These are phyloP conservation scores for Podospora australis DNA, from an alignment of 495 filamentous ascomycete genomes.

Conservation along the genomic window DNA sequence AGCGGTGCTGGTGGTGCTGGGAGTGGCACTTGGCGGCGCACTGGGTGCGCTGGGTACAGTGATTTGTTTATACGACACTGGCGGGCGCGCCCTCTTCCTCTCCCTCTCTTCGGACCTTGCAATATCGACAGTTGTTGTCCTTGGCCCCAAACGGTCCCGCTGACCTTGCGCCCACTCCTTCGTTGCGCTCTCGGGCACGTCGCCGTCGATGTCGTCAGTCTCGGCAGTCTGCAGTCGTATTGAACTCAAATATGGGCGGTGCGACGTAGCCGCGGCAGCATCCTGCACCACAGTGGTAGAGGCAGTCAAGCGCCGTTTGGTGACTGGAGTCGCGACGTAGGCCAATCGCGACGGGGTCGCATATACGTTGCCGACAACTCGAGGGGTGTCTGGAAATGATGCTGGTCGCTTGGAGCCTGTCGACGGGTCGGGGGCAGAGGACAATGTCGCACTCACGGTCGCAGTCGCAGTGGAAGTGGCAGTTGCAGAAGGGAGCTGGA, in stretches of 20 bases:
- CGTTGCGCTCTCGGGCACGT: conserved; percentile 11
- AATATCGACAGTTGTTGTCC: too few species aligned
- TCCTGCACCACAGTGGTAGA: conserved; percentile 10
- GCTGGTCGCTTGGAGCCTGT: conserved; percentile 31
- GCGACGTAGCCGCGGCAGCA: conserved; percentile 7
- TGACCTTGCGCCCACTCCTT: conserved; percentile 33
- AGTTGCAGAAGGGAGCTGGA: conserved; percentile 1
- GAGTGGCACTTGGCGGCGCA: background rate
- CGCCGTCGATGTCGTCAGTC: conserved; percentile 8
- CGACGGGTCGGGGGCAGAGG: conserved; percentile 8
- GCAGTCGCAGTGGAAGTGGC: background rate
- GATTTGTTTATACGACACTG: conserved; percentile 36
- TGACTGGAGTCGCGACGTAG: conserved; percentile 17
- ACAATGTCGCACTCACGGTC: background rate
- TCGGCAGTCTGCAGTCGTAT: conserved; percentile 10
- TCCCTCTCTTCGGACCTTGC: conserved; percentile 29
- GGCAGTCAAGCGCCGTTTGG: conserved; percentile 21
- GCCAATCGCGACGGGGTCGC: conserved; percentile 14
- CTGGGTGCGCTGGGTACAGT: background rate
- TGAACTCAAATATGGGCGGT: conserved; percentile 9
- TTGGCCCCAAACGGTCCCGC: conserved; percentile 34
- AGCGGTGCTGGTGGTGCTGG: background rate
- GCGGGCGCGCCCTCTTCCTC: conserved; percentile 36
- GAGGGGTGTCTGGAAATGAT: conserved; percentile 32
- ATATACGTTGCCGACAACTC: conserved; percentile 17